These are phyloP conservation scores for Anethum foeniculum DNA, from an alignment of 140 eudicot genomes.

Conservation along the genomic window DNA sequence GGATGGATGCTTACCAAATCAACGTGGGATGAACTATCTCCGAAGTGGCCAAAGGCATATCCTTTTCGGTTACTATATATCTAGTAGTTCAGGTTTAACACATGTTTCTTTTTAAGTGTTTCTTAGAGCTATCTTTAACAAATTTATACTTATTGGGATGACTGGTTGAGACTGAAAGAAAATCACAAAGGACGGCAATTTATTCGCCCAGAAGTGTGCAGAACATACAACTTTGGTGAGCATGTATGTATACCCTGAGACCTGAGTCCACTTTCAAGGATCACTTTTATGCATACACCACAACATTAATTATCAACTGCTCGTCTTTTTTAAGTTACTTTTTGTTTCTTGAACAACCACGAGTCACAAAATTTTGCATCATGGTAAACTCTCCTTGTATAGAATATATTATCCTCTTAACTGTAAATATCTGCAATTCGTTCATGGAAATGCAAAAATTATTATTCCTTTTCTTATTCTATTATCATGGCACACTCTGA, in stretches of 20 bases:
- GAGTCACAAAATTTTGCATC: neutral
- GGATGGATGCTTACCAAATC: constrained; percentile 94
- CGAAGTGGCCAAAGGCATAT: constrained; percentile 99
- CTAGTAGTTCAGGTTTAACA: constrained; percentile 13
- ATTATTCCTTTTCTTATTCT: neutral
- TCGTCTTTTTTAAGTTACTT: neutral
- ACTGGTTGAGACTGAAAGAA: constrained; percentile 87
- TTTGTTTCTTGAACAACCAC: neutral
- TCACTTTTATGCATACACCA: neutral
- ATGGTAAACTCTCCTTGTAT: neutral
- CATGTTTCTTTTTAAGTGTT: neutral
- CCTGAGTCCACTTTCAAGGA: constrained; percentile 5
- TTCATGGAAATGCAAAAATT: neutral
- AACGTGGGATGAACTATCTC: constrained; percentile 90
- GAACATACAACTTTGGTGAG: constrained; percentile 97
- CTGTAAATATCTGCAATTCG: neutral
- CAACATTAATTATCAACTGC: neutral
- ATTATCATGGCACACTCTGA: neutral
- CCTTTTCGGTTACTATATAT: constrained; percentile 38
- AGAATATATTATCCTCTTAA: neutral
- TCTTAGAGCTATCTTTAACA: constrained; percentile 41
- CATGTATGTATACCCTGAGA: constrained; percentile 50
- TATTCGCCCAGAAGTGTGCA: constrained; percentile 93
- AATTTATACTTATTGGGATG: constrained; percentile 94
- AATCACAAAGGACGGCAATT: constrained; percentile 85